These are phyloP conservation scores for Emmonsiellopsis sp. DNA, from an alignment of 2,329 filamentous ascomycete genomes.

Conservation along the genomic window DNA sequence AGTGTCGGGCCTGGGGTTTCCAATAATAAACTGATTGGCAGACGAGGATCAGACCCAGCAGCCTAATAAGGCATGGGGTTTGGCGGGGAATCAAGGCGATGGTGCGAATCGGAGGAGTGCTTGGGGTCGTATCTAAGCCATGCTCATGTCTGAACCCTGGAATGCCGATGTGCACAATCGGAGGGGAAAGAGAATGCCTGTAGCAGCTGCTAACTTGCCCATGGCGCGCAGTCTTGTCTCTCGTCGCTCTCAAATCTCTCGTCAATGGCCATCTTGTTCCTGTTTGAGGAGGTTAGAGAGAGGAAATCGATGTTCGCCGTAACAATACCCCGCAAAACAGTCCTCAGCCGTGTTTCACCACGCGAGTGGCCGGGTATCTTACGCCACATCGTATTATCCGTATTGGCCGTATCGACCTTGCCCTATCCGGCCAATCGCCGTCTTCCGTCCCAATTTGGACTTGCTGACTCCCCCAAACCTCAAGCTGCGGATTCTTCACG, in stretches of 20 bases:
- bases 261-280: too few species aligned
- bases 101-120: too few species aligned
- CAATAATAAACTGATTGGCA: slow-evolving; percentile 5
- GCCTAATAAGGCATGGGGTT: neutral
- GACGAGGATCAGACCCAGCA: neutral
- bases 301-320: neutral
- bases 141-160: too few species aligned
- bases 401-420: neutral
- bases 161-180: too few species aligned
- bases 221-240: too few species aligned
- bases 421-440: neutral
- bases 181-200: too few species aligned
- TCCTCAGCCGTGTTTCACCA: neutral
- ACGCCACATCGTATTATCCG: neutral
- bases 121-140: too few species aligned
- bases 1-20: slow-evolving; percentile 1
- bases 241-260: too few species aligned
- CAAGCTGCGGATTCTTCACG: neutral
- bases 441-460: neutral
- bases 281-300: too few species aligned
- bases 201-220: too few species aligned
- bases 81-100: too few species aligned
- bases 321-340: neutral
- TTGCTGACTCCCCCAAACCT: neutral
- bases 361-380: too few species aligned